Conservation (phyloP, 768 basidiomycete species). For the Tricholoma sp. region DNA sequence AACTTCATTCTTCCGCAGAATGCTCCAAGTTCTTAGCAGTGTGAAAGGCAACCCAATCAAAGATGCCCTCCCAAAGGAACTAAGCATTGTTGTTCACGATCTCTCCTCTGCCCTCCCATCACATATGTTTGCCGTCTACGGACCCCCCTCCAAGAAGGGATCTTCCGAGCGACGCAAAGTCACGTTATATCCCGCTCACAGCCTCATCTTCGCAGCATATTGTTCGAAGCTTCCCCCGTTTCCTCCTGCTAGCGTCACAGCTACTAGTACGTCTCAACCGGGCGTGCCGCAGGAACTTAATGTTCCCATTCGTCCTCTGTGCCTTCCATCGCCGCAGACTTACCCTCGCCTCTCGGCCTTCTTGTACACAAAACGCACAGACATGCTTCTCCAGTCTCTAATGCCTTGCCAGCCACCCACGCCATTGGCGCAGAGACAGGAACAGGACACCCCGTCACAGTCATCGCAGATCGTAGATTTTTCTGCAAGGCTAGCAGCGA, state of each 20-base stretch:
- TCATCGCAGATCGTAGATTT: constrained; percentile 12
- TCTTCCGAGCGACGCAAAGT: constrained; percentile 24
- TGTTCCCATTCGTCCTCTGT: constrained; percentile 59
- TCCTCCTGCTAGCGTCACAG: constrained; percentile 28
- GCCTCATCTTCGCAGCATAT: constrained; percentile 61
- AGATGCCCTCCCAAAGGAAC: constrained; percentile 36
- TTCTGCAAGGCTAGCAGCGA: constrained; percentile 31
- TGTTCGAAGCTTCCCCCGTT: constrained; percentile 61
- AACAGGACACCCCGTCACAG: constrained; percentile 9
- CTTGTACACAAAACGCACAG: constrained; percentile 58
- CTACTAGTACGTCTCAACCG: constrained; percentile 18
- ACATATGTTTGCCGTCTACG: constrained; percentile 48
- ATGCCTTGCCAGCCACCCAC: constrained; percentile 33
- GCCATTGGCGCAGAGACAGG: constrained; percentile 22
- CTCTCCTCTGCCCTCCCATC: constrained; percentile 35
- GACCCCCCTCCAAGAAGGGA: constrained; percentile 13
- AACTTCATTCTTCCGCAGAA: constrained; percentile 21
- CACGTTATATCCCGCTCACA: constrained; percentile 63
- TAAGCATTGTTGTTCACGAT: constrained; percentile 36
- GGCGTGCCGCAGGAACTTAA: constrained; percentile 13
- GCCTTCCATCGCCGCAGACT: constrained; percentile 55
- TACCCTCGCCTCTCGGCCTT: constrained; percentile 58
- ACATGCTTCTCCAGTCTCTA: constrained; percentile 47
- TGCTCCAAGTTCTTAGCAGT: constrained; percentile 33
- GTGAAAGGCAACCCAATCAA: constrained; percentile 27